Evolutionary conservation across 257 asterid species (phyloP), one percentile per base, ranked within the genome.

Genomic region (Nicotiana tabacum): DNA sequence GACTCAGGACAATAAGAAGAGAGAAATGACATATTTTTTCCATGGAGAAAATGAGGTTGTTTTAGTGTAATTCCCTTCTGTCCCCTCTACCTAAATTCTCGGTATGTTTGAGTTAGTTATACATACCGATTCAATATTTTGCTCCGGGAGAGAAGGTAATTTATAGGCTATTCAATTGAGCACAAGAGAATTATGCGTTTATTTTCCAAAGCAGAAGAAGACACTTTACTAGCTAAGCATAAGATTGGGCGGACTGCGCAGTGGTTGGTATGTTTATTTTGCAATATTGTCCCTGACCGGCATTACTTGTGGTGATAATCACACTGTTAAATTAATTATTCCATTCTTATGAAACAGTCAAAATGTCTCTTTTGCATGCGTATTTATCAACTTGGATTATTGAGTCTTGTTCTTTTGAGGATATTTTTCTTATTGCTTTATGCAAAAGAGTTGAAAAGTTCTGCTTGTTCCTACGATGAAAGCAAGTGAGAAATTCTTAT

Each of bases 191-290:
- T n/a, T 70, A 56, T 82, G 81, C 69, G 64, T 72, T 27, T 80
- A 62, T 64, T 37, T 18, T 82, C 76, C 76, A 80, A 66, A 39
- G 60, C 84, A 77, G 12, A 79, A 83, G 83, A 17, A 82, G 81
- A 85, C 78, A 74, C 48, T 55, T 35, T 53, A 69, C 24, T 83
- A 74, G 77, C 85, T 83, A 86, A 77, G 85, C 58, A 43, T 12
- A 66, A 67, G 85, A 77, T 67, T 46, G 78, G 90, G 80, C 81
- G 82, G 87, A 70, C 55, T 51, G 81, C 18, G 67, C 83, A 24
- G 77, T 82, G 6, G 69, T 60, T 39, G 32, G 46, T 72, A 70
- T 27, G 60, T 57, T 62, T 56, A 15, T 57, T 24, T 78, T 33
- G 57, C 37, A 32, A 11, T 30, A n/a, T 67, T 29, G 51, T 33